Evolutionary conservation across 176 grass and related monocot species (phyloP).

Genomic region (Bolboschoenus planiculmis): DNA sequence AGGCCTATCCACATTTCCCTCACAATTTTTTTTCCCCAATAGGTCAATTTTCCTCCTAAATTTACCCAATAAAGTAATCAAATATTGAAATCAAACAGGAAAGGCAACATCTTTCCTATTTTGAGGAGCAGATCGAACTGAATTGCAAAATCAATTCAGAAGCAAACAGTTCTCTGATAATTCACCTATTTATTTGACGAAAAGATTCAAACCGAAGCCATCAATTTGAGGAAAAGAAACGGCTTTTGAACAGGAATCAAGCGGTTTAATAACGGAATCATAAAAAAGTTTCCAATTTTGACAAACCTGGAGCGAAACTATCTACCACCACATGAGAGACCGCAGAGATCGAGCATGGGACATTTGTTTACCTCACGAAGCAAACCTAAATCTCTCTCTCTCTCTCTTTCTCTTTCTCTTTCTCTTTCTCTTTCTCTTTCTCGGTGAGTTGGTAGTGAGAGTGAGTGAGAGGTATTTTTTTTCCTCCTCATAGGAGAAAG

Average conservation of each 20-base stretch:
- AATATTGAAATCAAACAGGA: background rate
- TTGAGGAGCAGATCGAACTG: conserved; percentile 2
- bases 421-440: too few relatives aligned
- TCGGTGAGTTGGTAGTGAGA: conserved; percentile 38
- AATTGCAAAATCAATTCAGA: background rate
- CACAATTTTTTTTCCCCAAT: background rate
- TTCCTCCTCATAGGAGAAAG: conserved; percentile 33
- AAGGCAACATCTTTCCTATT: conserved; percentile 9
- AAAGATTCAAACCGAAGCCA: background rate
- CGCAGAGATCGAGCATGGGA: background rate
- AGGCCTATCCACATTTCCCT: background rate
- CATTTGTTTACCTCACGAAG: background rate
- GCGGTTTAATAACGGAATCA: background rate
- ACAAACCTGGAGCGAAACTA: conserved; percentile 6
- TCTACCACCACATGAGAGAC: background rate
- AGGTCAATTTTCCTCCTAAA: background rate
- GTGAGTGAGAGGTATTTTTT: conserved; percentile 34
- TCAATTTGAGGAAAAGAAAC: background rate
- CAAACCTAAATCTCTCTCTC: conserved; percentile 25
- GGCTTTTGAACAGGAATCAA: background rate
- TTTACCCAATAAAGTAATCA: background rate
- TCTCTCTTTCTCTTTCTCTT: conserved; percentile 13
- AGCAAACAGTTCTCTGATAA: background rate
- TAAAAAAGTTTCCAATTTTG: conserved; percentile 1
- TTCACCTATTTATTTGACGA: background rate